These are phyloP conservation scores for Penicillium digitatum DNA, from an alignment of 2,329 filamentous ascomycete species.

Conservation along the genomic window DNA sequence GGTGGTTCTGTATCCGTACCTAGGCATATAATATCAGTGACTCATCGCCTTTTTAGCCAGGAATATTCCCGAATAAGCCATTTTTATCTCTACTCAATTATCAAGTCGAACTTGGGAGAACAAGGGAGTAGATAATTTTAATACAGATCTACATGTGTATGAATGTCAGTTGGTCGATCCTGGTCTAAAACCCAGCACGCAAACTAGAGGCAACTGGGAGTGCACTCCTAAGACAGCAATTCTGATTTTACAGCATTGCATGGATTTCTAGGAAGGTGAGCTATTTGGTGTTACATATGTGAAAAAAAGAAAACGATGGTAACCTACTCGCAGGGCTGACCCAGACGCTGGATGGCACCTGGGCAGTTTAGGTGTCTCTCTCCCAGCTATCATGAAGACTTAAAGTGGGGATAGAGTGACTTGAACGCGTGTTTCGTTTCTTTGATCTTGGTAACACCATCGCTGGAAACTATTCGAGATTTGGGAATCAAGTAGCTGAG, in stretches of 20 bases:
- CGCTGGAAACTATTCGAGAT: accelerated
- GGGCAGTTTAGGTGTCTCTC: background rate
- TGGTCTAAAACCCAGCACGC: background rate
- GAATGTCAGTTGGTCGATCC: background rate
- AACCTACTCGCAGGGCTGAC: background rate
- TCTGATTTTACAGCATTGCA: background rate
- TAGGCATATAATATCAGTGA: background rate
- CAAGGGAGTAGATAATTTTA: background rate
- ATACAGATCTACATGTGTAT: background rate
- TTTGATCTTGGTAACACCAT: background rate
- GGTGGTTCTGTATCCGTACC: background rate
- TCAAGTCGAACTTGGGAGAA: background rate
- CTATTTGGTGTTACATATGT: background rate
- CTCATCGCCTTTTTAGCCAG: background rate
- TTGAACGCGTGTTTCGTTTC: background rate
- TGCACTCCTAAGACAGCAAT: background rate
- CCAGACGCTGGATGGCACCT: background rate
- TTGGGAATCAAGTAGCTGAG: accelerated
- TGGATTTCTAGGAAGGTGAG: background rate
- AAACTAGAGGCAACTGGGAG: background rate
- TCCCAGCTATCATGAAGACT: background rate
- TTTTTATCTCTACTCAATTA: background rate
- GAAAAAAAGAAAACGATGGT: background rate
- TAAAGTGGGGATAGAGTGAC: constrained; percentile 1
- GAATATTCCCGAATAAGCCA: background rate